Evolutionary conservation across 2,329 filamentous ascomycete species (phyloP), one percentile per base, ranked within the genome.

Genomic region (Aaosphaeria pasadenensis): DNA sequence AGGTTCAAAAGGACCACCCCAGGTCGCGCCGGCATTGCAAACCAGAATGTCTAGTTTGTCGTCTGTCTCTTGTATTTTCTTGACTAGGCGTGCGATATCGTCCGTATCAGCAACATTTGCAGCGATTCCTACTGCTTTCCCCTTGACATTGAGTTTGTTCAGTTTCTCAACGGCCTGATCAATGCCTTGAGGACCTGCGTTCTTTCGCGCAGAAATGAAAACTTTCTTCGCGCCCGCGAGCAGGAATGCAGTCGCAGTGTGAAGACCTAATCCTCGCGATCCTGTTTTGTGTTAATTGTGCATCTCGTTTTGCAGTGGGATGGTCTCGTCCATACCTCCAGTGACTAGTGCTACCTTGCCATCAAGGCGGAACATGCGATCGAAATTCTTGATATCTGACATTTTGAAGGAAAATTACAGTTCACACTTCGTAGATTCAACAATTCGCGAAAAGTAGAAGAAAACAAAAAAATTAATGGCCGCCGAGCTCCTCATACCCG

Each of bases 171-270:
- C 63, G 4, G 69, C 71, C 47, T 69, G 66, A 42, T 71, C 60
- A 36, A 72, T 70, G 44, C 69, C 69, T 39, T 71, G 60, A 13
- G 55, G 54, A 17, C 70, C 72, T 28, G 60, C 61, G 28, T 64
- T 63, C 51, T 71, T 73, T 11, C 71, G 64, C 4, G 71, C 66
- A 0, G 64, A 69, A 31, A 73, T 64, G 50, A 72, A 60, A 45
- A 74, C 71, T 38, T 60, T 70, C 30, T 58, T 63, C n/a, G 67
- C 69, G 7, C 71, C 71, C 9, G 71, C 71, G 30, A 69, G 62
- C 6, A 73, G 64, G 41, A 74, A 71, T 0, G 64, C 70, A 2
- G 68, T 70, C 5, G 70, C 70, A 6, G 69, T 60, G 38, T 71
- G 66, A 7, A 72, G 63, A 11, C 70, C 69, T 17, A 73, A 57